Evolutionary conservation across 208 protist genomes (phyloP), one percentile per base, ranked within the genome.

Genomic region (Crithidia brevicula): DNA sequence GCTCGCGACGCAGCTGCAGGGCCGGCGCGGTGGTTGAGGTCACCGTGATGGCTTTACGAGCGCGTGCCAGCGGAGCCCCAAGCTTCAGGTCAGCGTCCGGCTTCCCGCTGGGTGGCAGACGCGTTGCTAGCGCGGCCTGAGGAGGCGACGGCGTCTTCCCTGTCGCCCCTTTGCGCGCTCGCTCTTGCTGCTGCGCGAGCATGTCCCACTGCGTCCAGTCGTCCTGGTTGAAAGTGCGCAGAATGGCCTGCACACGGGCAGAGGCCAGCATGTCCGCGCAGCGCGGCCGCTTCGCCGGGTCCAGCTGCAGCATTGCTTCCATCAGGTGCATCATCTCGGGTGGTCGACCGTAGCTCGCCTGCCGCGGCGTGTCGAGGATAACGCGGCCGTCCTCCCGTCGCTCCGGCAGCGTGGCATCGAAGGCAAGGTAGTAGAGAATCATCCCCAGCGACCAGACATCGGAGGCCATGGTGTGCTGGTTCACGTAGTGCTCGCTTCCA

Each of bases 381-480:
- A 89, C 76, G 22, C 65, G 70, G 42, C 86, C 87, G 65, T 85
- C 82, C 30, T 67, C 58, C 27, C 71, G 72, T 28, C 64, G 72
- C 8, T 52, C 64, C 33, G 89, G 86, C 43, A 95, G 69, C 7
- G 78, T 77, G 30, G 77, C 81, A 45, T 82, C 78, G 59, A 79
- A 93, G 62, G 84, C 78, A 28, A 96, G 83, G 77, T 89, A 96
- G 71, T 96, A 77, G 33, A 96, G 62, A 43, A 94, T 88, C 84
- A 96, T 92, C 28, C 91, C 91, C 18, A 96, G 81, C n/a, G 88
- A 93, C 86, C 87, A 96, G 45, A 94, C 77, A 62, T 96, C 91
- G 3, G 84, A 82, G 46, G 82, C 85, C 25, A 79, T 85, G 16
- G 88, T 91, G 82, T 93, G 87, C 5, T 64, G 49, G 45, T 92